Evolutionary conservation across 148 eudicot species (phyloP).

Genomic region (Gaultheria prostrata): DNA sequence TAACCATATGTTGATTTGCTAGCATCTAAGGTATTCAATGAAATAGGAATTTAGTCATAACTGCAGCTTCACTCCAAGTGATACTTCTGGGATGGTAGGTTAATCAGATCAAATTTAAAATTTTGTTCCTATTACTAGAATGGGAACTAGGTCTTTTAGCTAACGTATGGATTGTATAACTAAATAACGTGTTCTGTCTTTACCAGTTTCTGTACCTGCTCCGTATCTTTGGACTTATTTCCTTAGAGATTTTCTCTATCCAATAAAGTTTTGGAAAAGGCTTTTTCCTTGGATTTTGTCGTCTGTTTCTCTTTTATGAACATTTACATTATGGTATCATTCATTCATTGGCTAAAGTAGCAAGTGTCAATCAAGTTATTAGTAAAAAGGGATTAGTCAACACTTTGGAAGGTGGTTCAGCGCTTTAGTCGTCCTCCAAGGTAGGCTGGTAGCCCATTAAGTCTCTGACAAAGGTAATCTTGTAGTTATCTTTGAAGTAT

Average conservation of each 20-base stretch:
- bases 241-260: not conserved
- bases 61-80: not conserved
- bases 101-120: not conserved
- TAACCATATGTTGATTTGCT: not conserved
- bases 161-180: not conserved
- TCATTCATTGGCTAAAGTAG: not conserved
- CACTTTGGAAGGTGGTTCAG: not conserved
- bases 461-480: not conserved
- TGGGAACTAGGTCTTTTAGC: not conserved
- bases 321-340: not conserved
- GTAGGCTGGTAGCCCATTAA: not conserved
- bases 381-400: not conserved
- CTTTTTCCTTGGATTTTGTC: not conserved
- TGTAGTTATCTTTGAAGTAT: not conserved
- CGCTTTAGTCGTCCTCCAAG: not conserved
- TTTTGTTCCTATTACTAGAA: not conserved
- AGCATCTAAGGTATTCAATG: not conserved
- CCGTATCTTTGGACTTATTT: not conserved
- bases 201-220: not conserved
- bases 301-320: not conserved
- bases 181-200: not conserved
- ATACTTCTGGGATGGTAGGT: not conserved
- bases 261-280: not conserved
- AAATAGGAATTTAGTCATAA: not conserved
- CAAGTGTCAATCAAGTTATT: not conserved